Evolutionary conservation across 176 grass and related monocot species (phyloP).

Genomic region (barley (Hordeum vulgare)): MorexV3_pseudomolecules_assembly NC_058519.1:614661245-614661744

Average conservation of each 20-base stretch:
- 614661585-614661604: background rate
- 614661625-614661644: background rate
- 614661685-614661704: constrained; percentile 96
- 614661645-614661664: background rate
- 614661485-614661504: background rate
- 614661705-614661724: constrained; percentile 85
- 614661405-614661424: background rate
- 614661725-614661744: constrained; percentile 97
- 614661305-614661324: constrained; percentile 86
- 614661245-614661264: constrained; percentile 94
- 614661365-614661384: background rate
- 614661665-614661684: constrained; percentile 61
- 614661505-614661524: background rate
- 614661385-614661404: background rate
- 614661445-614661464: background rate
- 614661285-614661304: constrained; percentile 96
- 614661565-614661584: background rate
- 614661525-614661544: background rate
- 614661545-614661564: background rate
- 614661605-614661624: background rate
- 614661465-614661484: background rate
- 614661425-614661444: background rate
- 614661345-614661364: background rate
- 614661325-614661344: constrained; percentile 51
- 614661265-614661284: constrained; percentile 92